A percentile compares a stretch with the other conserved stretches of the same genome.
Evolutionary conservation across 1,284 basidiomycete genomes (phyloP).

Genomic region (Microbotryum lychnidis-dioicae): DNA sequence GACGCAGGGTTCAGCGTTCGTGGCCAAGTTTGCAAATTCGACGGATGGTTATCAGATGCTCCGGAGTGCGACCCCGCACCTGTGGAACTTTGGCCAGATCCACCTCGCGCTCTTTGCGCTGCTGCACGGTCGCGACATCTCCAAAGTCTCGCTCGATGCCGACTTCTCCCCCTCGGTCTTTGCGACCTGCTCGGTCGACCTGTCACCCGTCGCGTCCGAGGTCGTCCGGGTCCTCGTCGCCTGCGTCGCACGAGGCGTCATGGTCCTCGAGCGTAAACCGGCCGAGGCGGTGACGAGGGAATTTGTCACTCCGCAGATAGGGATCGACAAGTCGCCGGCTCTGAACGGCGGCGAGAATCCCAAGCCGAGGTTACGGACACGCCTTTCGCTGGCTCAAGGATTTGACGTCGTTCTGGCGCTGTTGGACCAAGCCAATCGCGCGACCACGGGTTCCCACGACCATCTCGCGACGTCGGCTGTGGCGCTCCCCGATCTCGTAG

Average conservation of each 20-base stretch:
- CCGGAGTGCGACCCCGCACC: slow-evolving; percentile 8
- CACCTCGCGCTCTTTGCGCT: slow-evolving; percentile 16
- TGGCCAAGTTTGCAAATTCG: slow-evolving; percentile 13
- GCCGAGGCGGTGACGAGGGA: background rate
- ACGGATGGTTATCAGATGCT: slow-evolving; percentile 12
- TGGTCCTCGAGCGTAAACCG: slow-evolving; percentile 1
- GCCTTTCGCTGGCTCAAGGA: background rate
- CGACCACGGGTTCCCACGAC: background rate
- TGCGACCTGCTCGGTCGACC: background rate
- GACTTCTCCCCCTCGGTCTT: background rate
- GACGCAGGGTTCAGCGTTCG: slow-evolving; percentile 8
- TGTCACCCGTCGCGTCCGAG: background rate
- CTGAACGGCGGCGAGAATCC: background rate
- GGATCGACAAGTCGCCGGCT: too few relatives aligned
- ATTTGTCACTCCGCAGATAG: background rate
- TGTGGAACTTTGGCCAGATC: slow-evolving; percentile 12
- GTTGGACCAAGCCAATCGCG: slow-evolving; percentile 4
- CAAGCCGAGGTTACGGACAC: background rate
- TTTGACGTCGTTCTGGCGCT: slow-evolving; percentile 8
- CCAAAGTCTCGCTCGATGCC: slow-evolving; percentile 5
- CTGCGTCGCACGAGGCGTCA: slow-evolving; percentile 6
- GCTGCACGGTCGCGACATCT: slow-evolving; percentile 14
- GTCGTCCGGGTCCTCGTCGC: slow-evolving; percentile 8
- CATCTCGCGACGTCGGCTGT: slow-evolving; percentile 1
- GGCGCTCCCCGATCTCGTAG: slow-evolving; percentile 5